Evolutionary conservation across 805 yeast species (phyloP).

Genomic region (Nakazawaea wyomingensis): DNA sequence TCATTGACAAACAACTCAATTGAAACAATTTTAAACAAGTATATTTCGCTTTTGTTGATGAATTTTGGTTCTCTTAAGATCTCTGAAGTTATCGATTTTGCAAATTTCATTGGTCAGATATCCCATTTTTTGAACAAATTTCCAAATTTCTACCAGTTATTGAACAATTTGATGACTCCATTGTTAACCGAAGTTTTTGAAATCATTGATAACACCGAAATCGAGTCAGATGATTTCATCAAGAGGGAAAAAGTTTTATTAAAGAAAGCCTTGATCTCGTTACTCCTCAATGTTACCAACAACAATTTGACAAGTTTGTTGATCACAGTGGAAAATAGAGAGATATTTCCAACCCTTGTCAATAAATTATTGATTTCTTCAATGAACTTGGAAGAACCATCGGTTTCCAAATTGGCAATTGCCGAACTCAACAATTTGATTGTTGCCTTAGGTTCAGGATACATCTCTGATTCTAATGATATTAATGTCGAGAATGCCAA

Average conservation of each 20-base stretch:
- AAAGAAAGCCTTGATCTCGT: conserved; percentile 64
- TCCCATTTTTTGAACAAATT: conserved; percentile 70
- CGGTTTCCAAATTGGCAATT: conserved; percentile 63
- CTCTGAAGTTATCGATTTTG: conserved; percentile 71
- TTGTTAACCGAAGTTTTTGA: conserved; percentile 58
- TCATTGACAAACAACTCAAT: conserved; percentile 40
- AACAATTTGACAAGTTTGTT: conserved; percentile 79
- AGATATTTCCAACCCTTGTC: conserved; percentile 53
- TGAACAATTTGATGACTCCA: conserved; percentile 73
- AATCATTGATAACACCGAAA: conserved; percentile 20
- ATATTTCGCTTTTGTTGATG: conserved; percentile 61
- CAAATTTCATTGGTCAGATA: conserved; percentile 83
- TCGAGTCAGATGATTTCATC: conserved; percentile 27
- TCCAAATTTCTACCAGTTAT: conserved; percentile 62
- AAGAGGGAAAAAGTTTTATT: conserved; percentile 58
- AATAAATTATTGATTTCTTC: conserved; percentile 62
- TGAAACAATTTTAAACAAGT: conserved; percentile 52
- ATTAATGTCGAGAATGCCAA: conserved; percentile 40
- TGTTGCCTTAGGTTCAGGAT: conserved; percentile 62
- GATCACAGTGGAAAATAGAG: conserved; percentile 61
- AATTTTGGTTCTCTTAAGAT: conserved; percentile 52
- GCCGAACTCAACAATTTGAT: conserved; percentile 62
- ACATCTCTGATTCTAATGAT: conserved; percentile 58
- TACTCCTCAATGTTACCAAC: conserved; percentile 63
- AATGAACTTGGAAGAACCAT: conserved; percentile 55